phyloP scores from a whole-genome alignment of 2,329 filamentous ascomycete genomes.

The Orbilia ellipsospora region DNA sequence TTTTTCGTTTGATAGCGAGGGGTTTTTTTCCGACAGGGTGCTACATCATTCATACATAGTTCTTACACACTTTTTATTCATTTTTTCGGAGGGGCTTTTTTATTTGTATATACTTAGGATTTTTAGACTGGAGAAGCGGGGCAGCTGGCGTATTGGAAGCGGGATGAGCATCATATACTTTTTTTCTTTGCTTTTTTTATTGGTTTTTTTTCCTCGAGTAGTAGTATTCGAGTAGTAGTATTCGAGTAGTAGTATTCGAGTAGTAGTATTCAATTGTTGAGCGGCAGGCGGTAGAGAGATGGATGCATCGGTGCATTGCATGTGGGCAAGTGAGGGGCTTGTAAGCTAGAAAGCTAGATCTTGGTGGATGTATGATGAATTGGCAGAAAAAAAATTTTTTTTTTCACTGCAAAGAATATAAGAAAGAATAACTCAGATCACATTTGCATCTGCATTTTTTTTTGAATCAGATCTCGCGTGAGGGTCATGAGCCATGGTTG shows the following conservation, averaged over 20 bases:
- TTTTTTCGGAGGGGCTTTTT: constrained; percentile 9
- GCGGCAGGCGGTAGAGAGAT: too few relatives aligned
- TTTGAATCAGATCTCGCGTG: too few relatives aligned
- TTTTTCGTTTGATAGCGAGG: constrained; percentile 23
- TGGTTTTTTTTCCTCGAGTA: constrained; percentile 20
- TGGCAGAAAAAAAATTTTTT: constrained; percentile 32
- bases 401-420: constrained; percentile 7
- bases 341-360: constrained; percentile 19
- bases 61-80: too few relatives aligned
- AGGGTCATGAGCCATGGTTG: neutral
- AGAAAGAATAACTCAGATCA: constrained; percentile 24
- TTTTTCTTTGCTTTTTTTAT: constrained; percentile 19
- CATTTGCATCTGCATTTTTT: neutral
- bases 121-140: constrained; percentile 26
- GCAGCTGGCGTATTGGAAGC: constrained; percentile 26
- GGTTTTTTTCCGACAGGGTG: too few relatives aligned
- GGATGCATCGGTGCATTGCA: constrained; percentile 4
- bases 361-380: constrained; percentile 48
- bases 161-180: constrained; percentile 52
- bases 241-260: neutral
- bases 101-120: constrained; percentile 19
- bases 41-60: too few relatives aligned
- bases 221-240: neutral
- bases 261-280: neutral
- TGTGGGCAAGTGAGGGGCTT: constrained; percentile 18